Conservation (phyloP, 1,139 yeast genomes). For the Candida labiduridarum region DNA sequence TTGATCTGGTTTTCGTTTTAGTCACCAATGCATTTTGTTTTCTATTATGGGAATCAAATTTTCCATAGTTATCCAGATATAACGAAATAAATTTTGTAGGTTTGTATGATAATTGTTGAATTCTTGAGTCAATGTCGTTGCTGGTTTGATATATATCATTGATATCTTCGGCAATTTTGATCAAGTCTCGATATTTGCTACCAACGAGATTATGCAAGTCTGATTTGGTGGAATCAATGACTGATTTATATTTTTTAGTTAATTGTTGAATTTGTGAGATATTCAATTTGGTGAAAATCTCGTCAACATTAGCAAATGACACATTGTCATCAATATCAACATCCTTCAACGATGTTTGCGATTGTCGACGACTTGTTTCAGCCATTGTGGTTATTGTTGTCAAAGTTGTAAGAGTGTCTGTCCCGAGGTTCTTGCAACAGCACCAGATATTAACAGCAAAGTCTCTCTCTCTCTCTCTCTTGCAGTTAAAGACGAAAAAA, state of each 20-base stretch:
- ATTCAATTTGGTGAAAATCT: conserved; percentile 35
- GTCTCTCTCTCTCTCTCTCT: too few species aligned
- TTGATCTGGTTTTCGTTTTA: conserved; percentile 18
- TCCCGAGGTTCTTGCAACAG: too few species aligned
- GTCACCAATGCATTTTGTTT: conserved; percentile 19
- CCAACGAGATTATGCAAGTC: conserved; percentile 65
- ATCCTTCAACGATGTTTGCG: neutral
- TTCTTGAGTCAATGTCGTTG: conserved; percentile 25
- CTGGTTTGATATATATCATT: conserved; percentile 52
- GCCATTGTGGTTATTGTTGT: conserved; percentile 1
- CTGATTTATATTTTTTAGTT: conserved; percentile 29
- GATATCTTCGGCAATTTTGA: conserved; percentile 70
- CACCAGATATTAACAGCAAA: too few species aligned
- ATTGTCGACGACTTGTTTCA: conserved; percentile 1
- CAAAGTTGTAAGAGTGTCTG: neutral
- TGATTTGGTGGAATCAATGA: conserved; percentile 22
- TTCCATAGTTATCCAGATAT: conserved; percentile 22
- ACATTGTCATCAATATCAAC: neutral
- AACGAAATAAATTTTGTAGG: conserved; percentile 34
- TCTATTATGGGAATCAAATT: conserved; percentile 25
- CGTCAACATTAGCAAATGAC: conserved; percentile 27
- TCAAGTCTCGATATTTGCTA: conserved; percentile 63
- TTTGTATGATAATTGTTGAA: conserved; percentile 38
- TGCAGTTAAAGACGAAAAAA: too few species aligned
- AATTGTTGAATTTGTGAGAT: conserved; percentile 39